Conservation (phyloP, 148 eudicot genomes). For the Heliosperma pusillum region DNA sequence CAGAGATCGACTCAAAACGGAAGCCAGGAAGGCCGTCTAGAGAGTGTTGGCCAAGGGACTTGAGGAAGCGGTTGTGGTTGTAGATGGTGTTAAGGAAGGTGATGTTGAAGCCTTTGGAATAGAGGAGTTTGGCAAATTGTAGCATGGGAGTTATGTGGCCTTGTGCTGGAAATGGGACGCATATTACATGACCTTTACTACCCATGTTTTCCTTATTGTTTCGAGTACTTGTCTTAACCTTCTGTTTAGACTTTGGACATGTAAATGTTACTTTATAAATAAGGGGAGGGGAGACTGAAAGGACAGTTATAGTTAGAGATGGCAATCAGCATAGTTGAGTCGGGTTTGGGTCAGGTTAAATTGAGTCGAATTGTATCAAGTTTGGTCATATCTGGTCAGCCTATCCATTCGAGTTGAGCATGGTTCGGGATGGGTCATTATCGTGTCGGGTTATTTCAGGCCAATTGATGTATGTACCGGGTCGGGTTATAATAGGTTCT, state of each 20-base stretch:
- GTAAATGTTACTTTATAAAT: neutral
- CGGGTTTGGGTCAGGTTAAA: too few relatives aligned
- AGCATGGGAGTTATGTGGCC: slow-evolving; percentile 71
- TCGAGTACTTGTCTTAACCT: neutral
- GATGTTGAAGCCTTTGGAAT: slow-evolving; percentile 44
- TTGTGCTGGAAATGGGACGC: slow-evolving; percentile 59
- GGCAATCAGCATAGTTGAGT: too few relatives aligned
- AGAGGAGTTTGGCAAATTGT: slow-evolving; percentile 53
- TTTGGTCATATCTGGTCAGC: too few relatives aligned
- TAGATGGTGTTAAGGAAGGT: slow-evolving; percentile 58
- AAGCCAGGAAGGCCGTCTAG: slow-evolving; percentile 51
- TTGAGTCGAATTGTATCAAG: too few relatives aligned
- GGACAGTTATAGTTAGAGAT: too few relatives aligned
- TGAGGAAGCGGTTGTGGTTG: slow-evolving; percentile 51
- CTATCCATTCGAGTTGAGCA: too few relatives aligned
- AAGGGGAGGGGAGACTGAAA: too few relatives aligned
- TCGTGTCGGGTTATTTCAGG: too few relatives aligned
- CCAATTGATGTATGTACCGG: too few relatives aligned
- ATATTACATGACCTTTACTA: slow-evolving; percentile 38
- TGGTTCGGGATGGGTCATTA: too few relatives aligned
- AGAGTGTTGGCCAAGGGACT: slow-evolving; percentile 41
- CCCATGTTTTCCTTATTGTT: neutral
- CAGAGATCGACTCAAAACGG: slow-evolving; percentile 52
- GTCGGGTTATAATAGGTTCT: too few relatives aligned
- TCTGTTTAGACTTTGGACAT: neutral